A percentile compares a stretch with the other conserved stretches of the same genome.
phyloP scores from a whole-genome alignment of 495 filamentous ascomycete species.

The Aspergillus nanangensis region DNA sequence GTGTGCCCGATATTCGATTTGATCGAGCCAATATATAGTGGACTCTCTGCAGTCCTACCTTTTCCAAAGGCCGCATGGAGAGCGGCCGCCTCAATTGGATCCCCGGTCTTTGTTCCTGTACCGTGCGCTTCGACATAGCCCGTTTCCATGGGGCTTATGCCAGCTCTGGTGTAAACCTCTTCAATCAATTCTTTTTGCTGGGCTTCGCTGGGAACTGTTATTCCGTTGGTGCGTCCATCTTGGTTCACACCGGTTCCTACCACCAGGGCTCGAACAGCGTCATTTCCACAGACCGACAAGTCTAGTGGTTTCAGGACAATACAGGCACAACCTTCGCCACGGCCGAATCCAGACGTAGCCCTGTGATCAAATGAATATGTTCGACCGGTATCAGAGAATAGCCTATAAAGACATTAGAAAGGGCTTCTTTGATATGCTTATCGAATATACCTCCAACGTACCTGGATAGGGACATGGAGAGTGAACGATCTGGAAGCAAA shows the following conservation, averaged over 20 bases:
- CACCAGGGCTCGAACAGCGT: slow-evolving; percentile 40
- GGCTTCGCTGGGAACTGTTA: slow-evolving; percentile 51
- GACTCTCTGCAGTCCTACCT: not conserved
- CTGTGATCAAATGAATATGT: slow-evolving; percentile 15
- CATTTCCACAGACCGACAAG: slow-evolving; percentile 27
- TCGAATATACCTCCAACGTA: slow-evolving; percentile 21
- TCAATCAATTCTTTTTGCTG: slow-evolving; percentile 55
- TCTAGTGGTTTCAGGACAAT: slow-evolving; percentile 34
- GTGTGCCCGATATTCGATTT: slow-evolving; percentile 39
- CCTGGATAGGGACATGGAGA: slow-evolving; percentile 15
- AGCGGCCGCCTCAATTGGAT: slow-evolving; percentile 56
- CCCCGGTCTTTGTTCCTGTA: slow-evolving; percentile 57
- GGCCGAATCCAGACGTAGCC: slow-evolving; percentile 31
- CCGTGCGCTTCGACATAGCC: slow-evolving; percentile 32
- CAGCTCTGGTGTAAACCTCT: slow-evolving; percentile 42
- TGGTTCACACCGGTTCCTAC: slow-evolving; percentile 36
- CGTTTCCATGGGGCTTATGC: slow-evolving; percentile 24
- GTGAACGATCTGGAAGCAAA: slow-evolving; percentile 22
- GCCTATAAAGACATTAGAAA: slow-evolving; percentile 30
- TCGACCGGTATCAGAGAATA: not conserved
- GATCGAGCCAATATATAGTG: slow-evolving; percentile 24
- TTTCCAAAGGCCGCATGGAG: slow-evolving; percentile 25
- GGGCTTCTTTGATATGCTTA: slow-evolving; percentile 44
- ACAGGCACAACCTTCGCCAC: slow-evolving; percentile 27
- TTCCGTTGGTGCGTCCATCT: slow-evolving; percentile 43